Evolutionary conservation across 2,329 filamentous ascomycete genomes (phyloP).

Genomic region (Purpureocillium lavendulum): DNA sequence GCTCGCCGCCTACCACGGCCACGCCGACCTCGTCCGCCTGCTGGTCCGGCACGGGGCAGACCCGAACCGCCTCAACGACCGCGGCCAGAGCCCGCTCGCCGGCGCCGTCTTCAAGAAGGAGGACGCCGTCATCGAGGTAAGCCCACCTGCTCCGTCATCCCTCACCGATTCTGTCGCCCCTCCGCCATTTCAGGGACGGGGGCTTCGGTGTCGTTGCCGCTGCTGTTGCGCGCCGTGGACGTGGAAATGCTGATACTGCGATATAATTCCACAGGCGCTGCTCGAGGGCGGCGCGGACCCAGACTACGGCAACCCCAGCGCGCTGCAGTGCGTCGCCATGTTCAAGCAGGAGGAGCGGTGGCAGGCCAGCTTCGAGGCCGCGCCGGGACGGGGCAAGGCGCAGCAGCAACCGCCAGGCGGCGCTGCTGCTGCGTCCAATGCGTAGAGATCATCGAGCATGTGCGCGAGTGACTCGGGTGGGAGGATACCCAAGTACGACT

Average conservation of each 20-base stretch:
- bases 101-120: slow-evolving; percentile 68
- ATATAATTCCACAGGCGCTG: slow-evolving; percentile 30
- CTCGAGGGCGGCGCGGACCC: slow-evolving; percentile 47
- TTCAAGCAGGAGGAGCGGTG: slow-evolving; percentile 45
- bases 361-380: slow-evolving; percentile 39
- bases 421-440: no score
- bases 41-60: slow-evolving; percentile 57
- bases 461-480: no score
- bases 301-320: slow-evolving; percentile 40
- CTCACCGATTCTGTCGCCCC: no score
- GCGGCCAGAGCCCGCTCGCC: slow-evolving; percentile 60
- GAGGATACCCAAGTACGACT: no score
- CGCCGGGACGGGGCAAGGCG: slow-evolving; percentile 38
- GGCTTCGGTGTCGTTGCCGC: no score
- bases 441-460: no score
- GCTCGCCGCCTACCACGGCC: slow-evolving; percentile 64
- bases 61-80: slow-evolving; percentile 59
- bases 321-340: slow-evolving; percentile 38
- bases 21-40: slow-evolving; percentile 49
- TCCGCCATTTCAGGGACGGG: no score
- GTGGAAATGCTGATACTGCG: no score
- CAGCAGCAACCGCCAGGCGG: slow-evolving; percentile 2
- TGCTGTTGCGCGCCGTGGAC: no score
- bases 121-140: slow-evolving; percentile 51
- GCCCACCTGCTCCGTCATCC: not conserved